Base-by-base conservation (phyloP, 345 rosid species). In the Angophora floribunda region DNA sequence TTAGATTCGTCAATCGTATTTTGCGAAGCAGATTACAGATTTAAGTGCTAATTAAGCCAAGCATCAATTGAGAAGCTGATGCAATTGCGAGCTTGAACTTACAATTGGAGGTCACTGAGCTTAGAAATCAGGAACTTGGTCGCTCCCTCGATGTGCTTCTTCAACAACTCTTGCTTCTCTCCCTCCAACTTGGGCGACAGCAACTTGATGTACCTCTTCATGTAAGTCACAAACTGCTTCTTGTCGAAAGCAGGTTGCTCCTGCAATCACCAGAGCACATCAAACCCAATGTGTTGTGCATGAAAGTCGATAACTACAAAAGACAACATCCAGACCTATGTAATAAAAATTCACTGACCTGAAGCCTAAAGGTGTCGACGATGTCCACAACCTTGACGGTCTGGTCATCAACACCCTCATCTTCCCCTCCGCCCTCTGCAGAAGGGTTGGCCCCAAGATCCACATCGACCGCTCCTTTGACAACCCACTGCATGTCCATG, bases 401-500 rank as follows among this genome's bases (percentile, higher is more conserved):
- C 87, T 93, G 93, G 91, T 97, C 99, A 92, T 98, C 99, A 88
- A 96, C 99, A 90, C 98, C 95, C 86, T 98, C 99, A 45, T 95
- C 99, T 3, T 93, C 99, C 50, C 85, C 96, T 6, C 50, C 97
- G 44, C 95, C 99, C 86, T 97, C 99, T 6, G 99, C 97, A 78
- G 99, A 98, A 52, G 99, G 99, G 89, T 98, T 98, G 82, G 99
- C 99, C 88, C 99, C 99, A 61, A 95, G 96, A 93, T 98, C 85
- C n/a, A 98, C 99, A 91, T 94, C 93, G 1, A 97, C 61, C 3
- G 99, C 92, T 87, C 99, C 99, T 89, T 95, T 65, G 44, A 92
- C 93, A 93, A 95, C 96, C 99, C 99, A 97, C 99, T 97, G 88
- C 85, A 84, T 3, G 3, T 32, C 17, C 44, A 87, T n/a, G 52